phyloP scores from a whole-genome alignment of 2,329 filamentous ascomycete genomes.

The Calonectria montana region DNA sequence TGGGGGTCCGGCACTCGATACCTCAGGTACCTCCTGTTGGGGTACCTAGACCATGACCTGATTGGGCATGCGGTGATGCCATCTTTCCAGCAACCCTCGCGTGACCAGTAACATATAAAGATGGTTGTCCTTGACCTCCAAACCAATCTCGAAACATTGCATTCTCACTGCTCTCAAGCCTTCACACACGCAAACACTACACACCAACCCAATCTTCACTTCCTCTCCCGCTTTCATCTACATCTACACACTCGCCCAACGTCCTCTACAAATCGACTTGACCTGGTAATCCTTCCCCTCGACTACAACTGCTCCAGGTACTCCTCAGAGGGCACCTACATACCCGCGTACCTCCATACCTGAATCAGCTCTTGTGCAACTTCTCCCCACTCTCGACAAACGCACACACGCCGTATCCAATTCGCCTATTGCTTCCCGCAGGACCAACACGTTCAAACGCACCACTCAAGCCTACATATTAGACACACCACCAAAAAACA shows the following conservation, averaged over 20 bases:
- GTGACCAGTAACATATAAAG: constrained; percentile 44
- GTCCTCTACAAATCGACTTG: not conserved
- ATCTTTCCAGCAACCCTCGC: constrained; percentile 37
- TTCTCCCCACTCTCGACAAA: constrained; percentile 13
- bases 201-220: constrained; percentile 4
- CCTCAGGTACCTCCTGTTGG: constrained; percentile 15
- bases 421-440: constrained; percentile 19
- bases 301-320: not conserved
- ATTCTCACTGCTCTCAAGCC: constrained; percentile 13
- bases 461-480: constrained; percentile 24
- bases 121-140: constrained; percentile 28
- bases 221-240: not conserved
- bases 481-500: constrained; percentile 9
- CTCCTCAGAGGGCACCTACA: not conserved
- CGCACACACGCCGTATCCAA: not conserved
- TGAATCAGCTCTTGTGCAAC: constrained; percentile 5
- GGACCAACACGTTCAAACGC: constrained; percentile 26
- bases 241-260: not conserved
- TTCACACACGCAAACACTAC: not conserved
- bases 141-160: constrained; percentile 14
- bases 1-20: constrained; percentile 23
- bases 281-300: not conserved
- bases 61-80: constrained; percentile 44
- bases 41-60: constrained; percentile 38
- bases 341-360: constrained; percentile 4